Evolutionary conservation across 176 grass and related monocot genomes (phyloP), one percentile per base, ranked within the genome.

Genomic region (Raddia distichophylla): DNA sequence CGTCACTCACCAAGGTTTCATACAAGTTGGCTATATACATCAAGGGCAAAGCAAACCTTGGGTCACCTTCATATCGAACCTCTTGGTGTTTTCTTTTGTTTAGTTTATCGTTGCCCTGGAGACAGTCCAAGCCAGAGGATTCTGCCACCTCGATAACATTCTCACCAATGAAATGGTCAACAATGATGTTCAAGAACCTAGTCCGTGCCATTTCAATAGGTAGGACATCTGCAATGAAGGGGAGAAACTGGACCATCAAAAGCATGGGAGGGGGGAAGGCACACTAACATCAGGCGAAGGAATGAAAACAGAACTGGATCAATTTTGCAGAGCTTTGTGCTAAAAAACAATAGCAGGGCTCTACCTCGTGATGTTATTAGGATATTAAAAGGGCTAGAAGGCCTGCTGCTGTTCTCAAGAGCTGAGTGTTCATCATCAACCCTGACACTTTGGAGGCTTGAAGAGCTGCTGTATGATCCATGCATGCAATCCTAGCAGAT

Each of bases 11-110:
- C 86, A 97, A 92, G 10, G 87, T 94, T 84, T 97, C 94, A 44
- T 97, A 97, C 84, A 97, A 60, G 68, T 94, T 97, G 2, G 94
- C 94, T 81, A 94, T 86, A 61, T 94, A 97, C 94, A 97, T 97
- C 55, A 97, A 78, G 7, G 94, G 94, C 91, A 97, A 86, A 48
- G 91, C 89, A 86, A 94, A 80, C 71, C 67, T 76, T 35, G 91
- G 80, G 67, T 97, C 89, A 67, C 94, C 94, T 80, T 94, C 91
- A 49, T 94, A 94, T 47, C 10, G 82, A 35, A 81, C 80, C 45
- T 90, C 91, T 22, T 82, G 69, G 46, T 84, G 85, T 83, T 94
- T 97, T 80, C 94, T 94, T 90, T 97, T 97, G 79, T 74, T 94
- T 72, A 77, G 67, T 83, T 84, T 94, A 45, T 90, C 87, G 49